These are phyloP conservation scores for Bolboschoenus planiculmis DNA, from an alignment of 176 grass and related monocot genomes.

Conservation along the genomic window DNA sequence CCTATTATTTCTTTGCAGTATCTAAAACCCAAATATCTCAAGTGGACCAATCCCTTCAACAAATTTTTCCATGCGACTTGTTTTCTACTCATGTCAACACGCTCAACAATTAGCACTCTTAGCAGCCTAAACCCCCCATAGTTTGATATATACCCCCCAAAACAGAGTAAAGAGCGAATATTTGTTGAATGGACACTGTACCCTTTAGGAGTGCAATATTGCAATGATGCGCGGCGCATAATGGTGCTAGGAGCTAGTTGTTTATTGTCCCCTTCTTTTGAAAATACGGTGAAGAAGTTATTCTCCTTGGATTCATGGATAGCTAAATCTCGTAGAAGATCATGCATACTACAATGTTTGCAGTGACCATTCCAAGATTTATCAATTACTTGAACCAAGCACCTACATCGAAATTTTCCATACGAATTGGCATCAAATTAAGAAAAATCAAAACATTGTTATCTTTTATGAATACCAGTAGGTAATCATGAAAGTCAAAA, in stretches of 20 bases:
- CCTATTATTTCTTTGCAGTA: background rate
- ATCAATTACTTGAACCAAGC: background rate
- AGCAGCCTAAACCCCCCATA: background rate
- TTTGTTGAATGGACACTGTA: background rate
- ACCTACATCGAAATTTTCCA: background rate
- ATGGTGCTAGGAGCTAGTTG: background rate
- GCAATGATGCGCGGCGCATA: background rate
- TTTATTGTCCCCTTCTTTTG: background rate
- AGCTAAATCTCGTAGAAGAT: background rate
- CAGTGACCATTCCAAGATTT: background rate
- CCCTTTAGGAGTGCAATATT: background rate
- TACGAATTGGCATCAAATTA: background rate
- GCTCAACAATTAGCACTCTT: background rate
- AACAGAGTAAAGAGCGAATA: background rate
- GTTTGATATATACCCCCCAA: background rate
- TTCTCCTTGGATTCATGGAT: background rate
- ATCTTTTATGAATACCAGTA: too few relatives aligned
- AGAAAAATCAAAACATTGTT: too few relatives aligned
- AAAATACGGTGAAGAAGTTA: background rate
- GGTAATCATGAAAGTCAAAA: background rate
- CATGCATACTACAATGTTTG: background rate
- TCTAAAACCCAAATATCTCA: conserved; percentile 5
- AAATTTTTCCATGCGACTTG: too few relatives aligned
- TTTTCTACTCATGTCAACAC: background rate
- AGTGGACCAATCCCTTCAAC: background rate